Evolutionary conservation across 1,284 basidiomycete species (phyloP), one percentile per base, ranked within the genome.

Genomic region (Puccinia brachypodii): DNA sequence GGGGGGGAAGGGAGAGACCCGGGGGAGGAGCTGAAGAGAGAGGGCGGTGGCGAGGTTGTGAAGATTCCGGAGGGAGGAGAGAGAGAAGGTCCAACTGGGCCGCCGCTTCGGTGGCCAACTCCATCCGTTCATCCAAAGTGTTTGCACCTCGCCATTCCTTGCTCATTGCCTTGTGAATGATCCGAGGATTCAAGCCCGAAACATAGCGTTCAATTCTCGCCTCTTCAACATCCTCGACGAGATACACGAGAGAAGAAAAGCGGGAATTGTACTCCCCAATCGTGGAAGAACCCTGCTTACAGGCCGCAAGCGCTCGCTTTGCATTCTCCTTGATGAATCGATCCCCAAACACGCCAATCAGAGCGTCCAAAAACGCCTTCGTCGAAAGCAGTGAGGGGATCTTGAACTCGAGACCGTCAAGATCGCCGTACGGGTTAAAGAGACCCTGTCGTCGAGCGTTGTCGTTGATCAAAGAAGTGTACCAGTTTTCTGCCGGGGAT

Each of bases 191-290:
- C 28, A 72, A 28, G 7, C 69, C 69, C 2, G 1, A 13, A 50
- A 33, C 42, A 72, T 72, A 72, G 4, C 16, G 14, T 3, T 72
- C 69, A 11, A 47, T 50, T 1, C 42, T 14, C 1, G n/a, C 25
- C 22, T 42, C 69, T 8, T 75, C 53, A 0, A 56, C 47, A 40
- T 40, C 31, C 14, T 75, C 73, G 0, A 75, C 73, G 0, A 56
- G 36, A 25, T 58, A 53, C 2, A 58, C 73, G 1, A 75, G 33
- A 8, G 73, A 75, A 14, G 22, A 56, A 25, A 58, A 75, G 1
- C 33, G 16, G 13, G 50, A 22, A 75, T 58, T 75, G 22, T 75
- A 56, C 22, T 75, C 73, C 8, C 56, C 73, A 28, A 75, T 50
- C 4, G 31, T 36, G n/a, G 16, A 22, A 0, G 9, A 0, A 2